phyloP scores from a whole-genome alignment of 768 basidiomycete genomes.

The Collybia mongolica region DNA sequence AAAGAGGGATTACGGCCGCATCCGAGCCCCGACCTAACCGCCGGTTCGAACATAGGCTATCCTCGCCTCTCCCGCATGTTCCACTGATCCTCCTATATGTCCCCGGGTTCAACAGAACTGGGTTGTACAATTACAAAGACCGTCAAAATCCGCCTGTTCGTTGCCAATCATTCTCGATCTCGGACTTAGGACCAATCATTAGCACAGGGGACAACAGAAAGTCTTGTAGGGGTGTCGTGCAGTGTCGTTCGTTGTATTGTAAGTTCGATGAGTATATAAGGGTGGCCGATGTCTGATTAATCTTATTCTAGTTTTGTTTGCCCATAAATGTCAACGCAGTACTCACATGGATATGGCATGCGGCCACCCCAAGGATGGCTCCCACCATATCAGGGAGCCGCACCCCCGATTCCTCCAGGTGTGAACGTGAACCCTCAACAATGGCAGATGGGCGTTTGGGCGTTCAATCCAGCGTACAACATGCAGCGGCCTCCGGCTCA shows the following conservation, averaged over 20 bases:
- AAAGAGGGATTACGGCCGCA: no score
- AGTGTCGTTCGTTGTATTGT: no score
- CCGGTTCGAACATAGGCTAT: no score
- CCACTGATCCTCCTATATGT: not conserved
- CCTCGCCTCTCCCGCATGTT: no score
- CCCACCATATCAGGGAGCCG: slow-evolving; percentile 45
- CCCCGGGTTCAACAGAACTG: no score
- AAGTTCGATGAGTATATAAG: no score
- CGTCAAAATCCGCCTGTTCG: no score
- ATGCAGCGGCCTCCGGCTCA: slow-evolving; percentile 22
- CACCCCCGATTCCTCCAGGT: slow-evolving; percentile 58
- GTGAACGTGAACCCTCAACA: slow-evolving; percentile 39
- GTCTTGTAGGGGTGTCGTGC: not conserved
- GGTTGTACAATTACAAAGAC: no score
- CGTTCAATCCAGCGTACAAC: slow-evolving; percentile 44
- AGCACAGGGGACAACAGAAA: not conserved
- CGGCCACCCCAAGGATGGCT: slow-evolving; percentile 16
- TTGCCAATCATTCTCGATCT: not conserved
- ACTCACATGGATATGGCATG: slow-evolving; percentile 3
- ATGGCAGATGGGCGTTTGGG: slow-evolving; percentile 56
- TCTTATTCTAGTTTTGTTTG: not conserved
- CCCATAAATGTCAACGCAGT: slow-evolving; percentile 8
- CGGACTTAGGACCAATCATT: not conserved
- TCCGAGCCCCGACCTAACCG: no score
- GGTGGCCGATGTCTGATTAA: not conserved